These are phyloP conservation scores for Fusarium coicis DNA, from an alignment of 2,329 filamentous ascomycete species.

Conservation along the genomic window DNA sequence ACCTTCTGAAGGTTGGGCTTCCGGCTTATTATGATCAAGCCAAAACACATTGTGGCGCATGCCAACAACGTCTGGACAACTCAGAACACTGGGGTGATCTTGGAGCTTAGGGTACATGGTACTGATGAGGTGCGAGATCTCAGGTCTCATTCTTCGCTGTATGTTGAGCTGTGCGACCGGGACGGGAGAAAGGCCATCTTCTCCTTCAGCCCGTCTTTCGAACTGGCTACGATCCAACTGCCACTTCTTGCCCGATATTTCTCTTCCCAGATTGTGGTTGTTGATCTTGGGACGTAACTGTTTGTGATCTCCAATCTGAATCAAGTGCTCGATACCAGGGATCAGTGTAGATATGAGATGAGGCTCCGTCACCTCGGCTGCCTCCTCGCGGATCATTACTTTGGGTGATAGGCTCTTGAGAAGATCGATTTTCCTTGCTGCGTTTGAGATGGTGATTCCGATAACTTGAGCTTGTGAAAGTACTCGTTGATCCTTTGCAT, in stretches of 20 bases:
- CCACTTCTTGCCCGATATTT: too few species aligned
- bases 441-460: too few species aligned
- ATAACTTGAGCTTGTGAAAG: too few species aligned
- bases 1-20: too few species aligned
- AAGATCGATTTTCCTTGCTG: too few species aligned
- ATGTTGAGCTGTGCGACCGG: constrained; percentile 57
- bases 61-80: too few species aligned
- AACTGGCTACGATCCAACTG: constrained; percentile 53
- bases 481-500: too few species aligned
- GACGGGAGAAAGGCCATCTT: constrained; percentile 27
- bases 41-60: not conserved
- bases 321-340: constrained; percentile 68
- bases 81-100: too few species aligned
- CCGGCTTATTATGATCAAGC: not conserved
- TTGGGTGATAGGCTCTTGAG: too few species aligned
- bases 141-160: constrained; percentile 74
- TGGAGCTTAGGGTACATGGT: too few species aligned
- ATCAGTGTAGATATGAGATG: constrained; percentile 67
- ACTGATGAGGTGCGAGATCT: constrained; percentile 66
- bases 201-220: constrained; percentile 44
- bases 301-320: constrained; percentile 71
- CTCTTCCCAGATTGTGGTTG: too few species aligned
- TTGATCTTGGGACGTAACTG: constrained; percentile 69
- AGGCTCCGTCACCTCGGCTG: constrained; percentile 69
- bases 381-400: constrained; percentile 54